phyloP scores from a whole-genome alignment of 805 yeast genomes.

The Starmerella vitae region DNA sequence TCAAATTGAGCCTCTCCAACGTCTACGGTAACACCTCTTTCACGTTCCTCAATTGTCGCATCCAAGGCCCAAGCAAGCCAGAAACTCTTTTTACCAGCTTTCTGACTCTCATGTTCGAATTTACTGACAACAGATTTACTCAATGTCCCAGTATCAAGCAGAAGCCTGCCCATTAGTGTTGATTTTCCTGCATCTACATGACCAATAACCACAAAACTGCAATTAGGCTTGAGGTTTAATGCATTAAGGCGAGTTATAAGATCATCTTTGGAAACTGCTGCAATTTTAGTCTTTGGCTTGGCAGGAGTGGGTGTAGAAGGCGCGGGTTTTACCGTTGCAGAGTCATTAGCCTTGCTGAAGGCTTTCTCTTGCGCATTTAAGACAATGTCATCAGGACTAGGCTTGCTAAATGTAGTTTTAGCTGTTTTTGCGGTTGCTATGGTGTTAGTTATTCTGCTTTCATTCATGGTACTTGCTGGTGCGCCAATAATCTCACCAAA shows the following conservation, averaged over 20 bases:
- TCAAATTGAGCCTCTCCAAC: conserved; percentile 56
- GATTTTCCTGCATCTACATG: conserved; percentile 82
- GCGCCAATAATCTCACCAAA: conserved; percentile 12
- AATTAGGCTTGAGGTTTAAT: conserved; percentile 11
- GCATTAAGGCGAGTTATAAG: conserved; percentile 42
- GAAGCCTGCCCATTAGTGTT: conserved; percentile 59
- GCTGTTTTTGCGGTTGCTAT: conserved; percentile 37
- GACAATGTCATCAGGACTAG: conserved; percentile 75
- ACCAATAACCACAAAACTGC: conserved; percentile 60
- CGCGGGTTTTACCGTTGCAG: neutral
- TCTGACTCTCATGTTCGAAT: conserved; percentile 49
- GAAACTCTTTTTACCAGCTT: conserved; percentile 61
- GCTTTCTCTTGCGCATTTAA: conserved; percentile 40
- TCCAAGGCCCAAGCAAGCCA: conserved; percentile 81
- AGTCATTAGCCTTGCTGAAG: conserved; percentile 8
- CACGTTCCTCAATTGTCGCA: conserved; percentile 62
- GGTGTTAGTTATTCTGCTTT: conserved; percentile 14
- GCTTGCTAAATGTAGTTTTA: conserved; percentile 27
- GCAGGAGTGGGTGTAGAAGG: neutral
- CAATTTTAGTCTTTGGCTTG: neutral
- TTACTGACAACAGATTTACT: conserved; percentile 52
- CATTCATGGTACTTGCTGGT: neutral
- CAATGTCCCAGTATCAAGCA: conserved; percentile 54
- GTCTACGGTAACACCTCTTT: conserved; percentile 67
- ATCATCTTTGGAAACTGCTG: conserved; percentile 3